These are phyloP conservation scores for Vachellia pachyceras DNA, from an alignment of 306 rosid genomes.

Conservation along the genomic window DNA sequence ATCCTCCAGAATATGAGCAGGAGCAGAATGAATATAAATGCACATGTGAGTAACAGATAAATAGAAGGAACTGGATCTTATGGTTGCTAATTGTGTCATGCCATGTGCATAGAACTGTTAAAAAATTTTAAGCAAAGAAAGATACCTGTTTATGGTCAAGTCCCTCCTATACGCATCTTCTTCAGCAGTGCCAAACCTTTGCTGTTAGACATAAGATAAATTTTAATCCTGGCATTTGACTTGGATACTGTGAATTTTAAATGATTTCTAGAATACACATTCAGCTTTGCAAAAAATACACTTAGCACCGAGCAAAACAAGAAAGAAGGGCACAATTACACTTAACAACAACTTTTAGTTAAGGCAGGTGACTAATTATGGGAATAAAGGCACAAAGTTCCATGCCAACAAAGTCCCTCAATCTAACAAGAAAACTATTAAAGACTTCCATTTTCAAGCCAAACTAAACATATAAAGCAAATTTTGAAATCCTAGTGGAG, in stretches of 20 bases:
- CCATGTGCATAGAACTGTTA: slow-evolving; percentile 12
- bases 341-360: slow-evolving; percentile 3
- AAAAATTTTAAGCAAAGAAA: slow-evolving; percentile 12
- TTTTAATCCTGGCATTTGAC: slow-evolving; percentile 34
- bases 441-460: neutral
- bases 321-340: neutral
- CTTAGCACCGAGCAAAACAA: slow-evolving; percentile 7
- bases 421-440: neutral
- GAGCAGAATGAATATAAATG: slow-evolving; percentile 3
- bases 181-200: slow-evolving; percentile 83
- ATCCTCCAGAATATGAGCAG: slow-evolving; percentile 21
- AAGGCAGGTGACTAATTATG: slow-evolving; percentile 10
- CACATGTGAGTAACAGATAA: slow-evolving; percentile 4
- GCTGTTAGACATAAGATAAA: slow-evolving; percentile 58
- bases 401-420: neutral
- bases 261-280: slow-evolving; percentile 11
- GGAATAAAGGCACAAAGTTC: slow-evolving; percentile 14
- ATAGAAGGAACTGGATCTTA: neutral
- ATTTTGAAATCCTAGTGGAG: slow-evolving; percentile 1
- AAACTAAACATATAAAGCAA: neutral
- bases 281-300: slow-evolving; percentile 28
- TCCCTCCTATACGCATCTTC: slow-evolving; percentile 98
- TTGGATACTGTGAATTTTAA: slow-evolving; percentile 32
- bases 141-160: slow-evolving; percentile 89
- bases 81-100: slow-evolving; percentile 22